These are phyloP conservation scores for Cercospora janseana DNA, from an alignment of 2,329 filamentous ascomycete genomes.

Conservation along the genomic window DNA sequence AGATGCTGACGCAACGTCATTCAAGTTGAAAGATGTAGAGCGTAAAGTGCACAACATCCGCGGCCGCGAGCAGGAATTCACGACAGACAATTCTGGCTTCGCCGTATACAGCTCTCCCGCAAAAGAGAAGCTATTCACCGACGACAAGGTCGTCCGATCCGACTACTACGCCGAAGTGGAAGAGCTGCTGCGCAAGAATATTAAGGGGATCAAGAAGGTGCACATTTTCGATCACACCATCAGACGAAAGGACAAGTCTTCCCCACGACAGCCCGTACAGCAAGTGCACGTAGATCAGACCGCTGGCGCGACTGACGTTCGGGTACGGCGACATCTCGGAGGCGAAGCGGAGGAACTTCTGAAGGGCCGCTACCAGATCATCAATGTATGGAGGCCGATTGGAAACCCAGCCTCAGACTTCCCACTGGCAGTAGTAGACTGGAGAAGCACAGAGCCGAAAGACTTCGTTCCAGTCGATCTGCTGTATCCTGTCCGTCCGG, in stretches of 20 bases:
- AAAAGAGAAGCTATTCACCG: conserved; percentile 54
- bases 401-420: conserved; percentile 61
- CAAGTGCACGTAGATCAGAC: conserved; percentile 73
- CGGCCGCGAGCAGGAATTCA: conserved; percentile 51
- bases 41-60: conserved; percentile 57
- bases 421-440: conserved; percentile 68
- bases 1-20: conserved; percentile 59
- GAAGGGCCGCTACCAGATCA: conserved; percentile 61
- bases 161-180: conserved; percentile 65
- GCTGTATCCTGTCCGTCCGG: conserved; percentile 56
- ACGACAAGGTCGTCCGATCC: conserved; percentile 55
- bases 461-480: conserved; percentile 63
- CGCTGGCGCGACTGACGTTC: conserved; percentile 57
- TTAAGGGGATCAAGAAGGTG: conserved; percentile 59
- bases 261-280: conserved; percentile 64
- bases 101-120: conserved; percentile 55
- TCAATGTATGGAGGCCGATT: conserved; percentile 71
- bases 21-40: conserved; percentile 46
- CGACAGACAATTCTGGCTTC: conserved; percentile 60
- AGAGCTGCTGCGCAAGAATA: conserved; percentile 53
- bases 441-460: conserved; percentile 54
- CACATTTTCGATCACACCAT: conserved; percentile 74
- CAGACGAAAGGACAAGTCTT: conserved; percentile 53
- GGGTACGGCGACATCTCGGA: conserved; percentile 60
- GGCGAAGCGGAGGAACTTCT: conserved; percentile 58